Percentiles rank a stretch among this genome's conserved stretches.
These are phyloP conservation scores for Populus hybrid DNA, from an alignment of 441 rosid genomes.

Conservation along the genomic window DNA sequence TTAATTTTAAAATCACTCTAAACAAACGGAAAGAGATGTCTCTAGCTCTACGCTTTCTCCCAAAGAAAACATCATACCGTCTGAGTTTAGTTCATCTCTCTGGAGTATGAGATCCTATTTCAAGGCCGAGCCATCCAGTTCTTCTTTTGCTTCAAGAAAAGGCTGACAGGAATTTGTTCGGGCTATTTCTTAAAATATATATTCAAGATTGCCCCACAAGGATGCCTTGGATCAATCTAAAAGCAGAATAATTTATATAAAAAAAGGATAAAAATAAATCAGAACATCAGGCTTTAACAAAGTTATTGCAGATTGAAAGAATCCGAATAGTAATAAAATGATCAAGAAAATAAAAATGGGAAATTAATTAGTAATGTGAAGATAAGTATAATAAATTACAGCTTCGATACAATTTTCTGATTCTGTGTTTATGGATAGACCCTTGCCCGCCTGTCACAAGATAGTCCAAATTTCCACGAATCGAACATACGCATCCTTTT, in stretches of 20 bases:
- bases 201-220: slow-evolving; percentile 81
- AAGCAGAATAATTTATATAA: neutral
- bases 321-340: neutral
- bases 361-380: neutral
- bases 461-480: neutral
- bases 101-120: too few relatives aligned
- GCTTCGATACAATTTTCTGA: slow-evolving; percentile 98
- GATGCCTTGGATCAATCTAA: slow-evolving; percentile 95
- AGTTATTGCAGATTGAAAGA: neutral
- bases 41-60: slow-evolving; percentile 23
- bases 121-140: too few relatives aligned
- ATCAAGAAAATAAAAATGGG: too few relatives aligned
- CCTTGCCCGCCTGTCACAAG: slow-evolving; percentile 71
- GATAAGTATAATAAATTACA: slow-evolving; percentile 34
- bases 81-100: too few relatives aligned
- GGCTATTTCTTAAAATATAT: slow-evolving; percentile 75
- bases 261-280: neutral
- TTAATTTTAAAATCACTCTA: too few relatives aligned
- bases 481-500: neutral
- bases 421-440: slow-evolving; percentile 66
- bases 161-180: slow-evolving; percentile 74
- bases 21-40: slow-evolving; percentile 33
- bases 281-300: neutral
- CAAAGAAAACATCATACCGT: too few relatives aligned
- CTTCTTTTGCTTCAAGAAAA: slow-evolving; percentile 36